phyloP scores from a whole-genome alignment of 306 rosid genomes.

The Sphenostylis stenocarpa region DNA sequence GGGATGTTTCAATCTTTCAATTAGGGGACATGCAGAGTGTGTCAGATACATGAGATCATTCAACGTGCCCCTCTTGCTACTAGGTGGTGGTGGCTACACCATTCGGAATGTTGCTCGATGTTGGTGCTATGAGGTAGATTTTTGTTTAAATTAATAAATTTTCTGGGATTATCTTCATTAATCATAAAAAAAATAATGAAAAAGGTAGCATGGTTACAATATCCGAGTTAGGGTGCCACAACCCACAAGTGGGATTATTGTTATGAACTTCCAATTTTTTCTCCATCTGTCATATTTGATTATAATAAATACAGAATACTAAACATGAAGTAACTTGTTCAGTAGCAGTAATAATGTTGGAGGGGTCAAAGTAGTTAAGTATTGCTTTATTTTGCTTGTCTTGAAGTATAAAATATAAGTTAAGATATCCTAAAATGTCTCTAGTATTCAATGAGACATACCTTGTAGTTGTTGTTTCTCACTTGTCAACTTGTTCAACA shows the following conservation, averaged over 20 bases:
- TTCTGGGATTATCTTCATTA: not conserved
- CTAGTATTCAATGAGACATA: not conserved
- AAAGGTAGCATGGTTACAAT: not conserved
- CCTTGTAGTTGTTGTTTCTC: constrained; percentile 1
- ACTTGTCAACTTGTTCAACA: constrained; percentile 14
- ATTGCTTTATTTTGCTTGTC: constrained; percentile 11
- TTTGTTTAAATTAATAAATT: constrained; percentile 13
- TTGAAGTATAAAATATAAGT: constrained; percentile 1
- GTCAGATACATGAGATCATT: constrained; percentile 85
- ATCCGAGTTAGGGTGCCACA: not conserved
- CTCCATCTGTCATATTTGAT: not conserved
- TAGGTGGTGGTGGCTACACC: constrained; percentile 92
- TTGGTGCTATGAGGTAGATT: constrained; percentile 86
- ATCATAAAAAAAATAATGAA: not conserved
- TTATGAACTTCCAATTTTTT: not conserved
- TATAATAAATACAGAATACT: not conserved
- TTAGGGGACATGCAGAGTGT: constrained; percentile 91
- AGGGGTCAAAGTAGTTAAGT: constrained; percentile 4
- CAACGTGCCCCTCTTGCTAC: constrained; percentile 80
- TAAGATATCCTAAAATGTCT: not conserved
- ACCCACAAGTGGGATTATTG: not conserved
- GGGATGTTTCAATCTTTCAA: constrained; percentile 89
- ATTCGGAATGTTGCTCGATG: constrained; percentile 92
- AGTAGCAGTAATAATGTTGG: not conserved
- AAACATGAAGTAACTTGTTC: not conserved